Base-by-base conservation (phyloP, 176 grass and related monocot species). In the Echinochloa phyllopogon region DNA sequence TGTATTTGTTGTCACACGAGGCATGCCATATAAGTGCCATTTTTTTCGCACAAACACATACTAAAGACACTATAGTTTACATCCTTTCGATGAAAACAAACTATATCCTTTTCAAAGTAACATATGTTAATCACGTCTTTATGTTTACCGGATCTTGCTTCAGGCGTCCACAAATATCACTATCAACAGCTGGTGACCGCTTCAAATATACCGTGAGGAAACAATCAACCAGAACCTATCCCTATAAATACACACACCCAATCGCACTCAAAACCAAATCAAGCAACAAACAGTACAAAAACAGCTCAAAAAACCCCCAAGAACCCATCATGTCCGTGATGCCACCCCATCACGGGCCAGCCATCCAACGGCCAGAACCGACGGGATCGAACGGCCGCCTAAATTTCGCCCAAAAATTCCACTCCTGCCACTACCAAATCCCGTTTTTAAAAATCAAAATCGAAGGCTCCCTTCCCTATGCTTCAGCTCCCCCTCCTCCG, bases 401-500 rank as follows among this genome's bases (percentile, higher is more conserved):
- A 7, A 42, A 45, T 81, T 81, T 75, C 12, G 37, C 57, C 47
- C 7, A 36, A 27, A 82, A 39, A 41, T 27, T 6, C 33, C 33
- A 41, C 67, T 56, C 15, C 58, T 27, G 10, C 74, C 80, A 27
- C 57, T 66, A 55, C 69, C 62, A 76, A 82, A 80, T 74, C 76
- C 49, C 8, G 0, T 66, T 68, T 82, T 84, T 75, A 29, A 88
- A 88, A 88, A 88, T 79, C 81, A 43, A 79, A 84, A 75, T 80
- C n/a, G 43, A 69, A 51, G 65, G 14, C 62, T 67, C 43, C 11
- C 47, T 13, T 67, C 38, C 11, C 51, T 24, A 20, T 39, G 36
- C 47, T 77, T 18, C 79, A 6, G 47, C 60, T 84, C 64, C 79
- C 21, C 10, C 15, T 23, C 47, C 36, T 57, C 11, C 51, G 10